Evolutionary conservation across 306 rosid species (phyloP).

Genomic region (Medicago ruthenica): DNA sequence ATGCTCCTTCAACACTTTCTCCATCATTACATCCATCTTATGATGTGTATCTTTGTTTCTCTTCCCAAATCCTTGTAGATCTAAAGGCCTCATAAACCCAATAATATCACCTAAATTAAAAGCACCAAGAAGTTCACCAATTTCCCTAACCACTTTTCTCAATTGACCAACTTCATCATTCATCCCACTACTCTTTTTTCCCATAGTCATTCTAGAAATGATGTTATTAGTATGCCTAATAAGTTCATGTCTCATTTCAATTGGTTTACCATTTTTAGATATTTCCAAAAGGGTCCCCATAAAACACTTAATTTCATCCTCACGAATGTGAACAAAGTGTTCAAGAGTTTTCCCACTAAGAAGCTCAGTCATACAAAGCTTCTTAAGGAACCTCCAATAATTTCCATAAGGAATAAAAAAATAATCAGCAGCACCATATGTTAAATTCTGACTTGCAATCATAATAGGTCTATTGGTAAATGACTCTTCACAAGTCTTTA

Average conservation of each 20-base stretch:
- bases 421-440: constrained; percentile 57
- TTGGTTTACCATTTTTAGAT: constrained; percentile 3
- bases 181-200: constrained; percentile 44
- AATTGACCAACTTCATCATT: constrained; percentile 47
- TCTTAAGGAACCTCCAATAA: constrained; percentile 52
- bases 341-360: constrained; percentile 51
- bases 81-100: constrained; percentile 47
- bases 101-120: constrained; percentile 41
- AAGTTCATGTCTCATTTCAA: constrained; percentile 50
- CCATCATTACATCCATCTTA: constrained; percentile 53
- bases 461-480: constrained; percentile 54
- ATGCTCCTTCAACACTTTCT: constrained; percentile 59
- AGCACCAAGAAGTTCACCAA: constrained; percentile 42
- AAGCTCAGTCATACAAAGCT: constrained; percentile 62
- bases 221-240: constrained; percentile 47
- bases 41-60: constrained; percentile 50
- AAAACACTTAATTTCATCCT: constrained; percentile 36
- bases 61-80: constrained; percentile 47
- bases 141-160: constrained; percentile 35
- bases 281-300: background rate
- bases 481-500: constrained; percentile 53
- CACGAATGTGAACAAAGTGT: constrained; percentile 35
- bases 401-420: constrained; percentile 60
- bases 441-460: constrained; percentile 48
- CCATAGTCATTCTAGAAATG: constrained; percentile 55